Evolutionary conservation across 78 protist species (phyloP).

Genomic region (Dictyostelium capitatum): DNA sequence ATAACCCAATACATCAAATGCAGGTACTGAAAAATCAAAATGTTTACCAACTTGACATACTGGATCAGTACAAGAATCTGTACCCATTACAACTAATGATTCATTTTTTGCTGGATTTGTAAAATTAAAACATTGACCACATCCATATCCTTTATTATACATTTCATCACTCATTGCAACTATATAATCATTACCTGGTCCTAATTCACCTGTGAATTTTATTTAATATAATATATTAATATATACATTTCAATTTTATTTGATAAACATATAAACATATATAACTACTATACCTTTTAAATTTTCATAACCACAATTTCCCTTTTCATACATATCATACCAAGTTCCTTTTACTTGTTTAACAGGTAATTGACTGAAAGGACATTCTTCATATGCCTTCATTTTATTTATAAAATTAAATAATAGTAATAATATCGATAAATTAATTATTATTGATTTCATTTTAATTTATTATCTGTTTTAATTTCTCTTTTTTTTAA

Average conservation of each 20-base stretch:
- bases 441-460: neutral
- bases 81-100: neutral
- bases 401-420: neutral
- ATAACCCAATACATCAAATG: slow-evolving; percentile 13
- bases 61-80: slow-evolving; percentile 28
- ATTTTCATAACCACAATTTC: slow-evolving; percentile 5
- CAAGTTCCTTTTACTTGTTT: neutral
- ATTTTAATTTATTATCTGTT: neutral
- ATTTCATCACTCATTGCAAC: neutral
- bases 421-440: neutral
- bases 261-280: too few relatives aligned
- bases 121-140: slow-evolving; percentile 64
- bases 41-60: slow-evolving; percentile 13
- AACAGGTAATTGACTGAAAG: neutral
- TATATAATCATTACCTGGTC: neutral
- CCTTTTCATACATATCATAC: slow-evolving; percentile 1
- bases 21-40: slow-evolving; percentile 45
- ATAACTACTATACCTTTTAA: too few relatives aligned
- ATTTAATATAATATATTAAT: too few relatives aligned
- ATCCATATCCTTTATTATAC: neutral
- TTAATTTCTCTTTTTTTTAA: neutral
- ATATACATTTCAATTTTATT: too few relatives aligned
- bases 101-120: neutral
- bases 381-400: slow-evolving; percentile 1
- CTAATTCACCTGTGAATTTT: neutral